Evolutionary conservation across 2,329 filamentous ascomycete genomes (phyloP).

Genomic region (Phyllosticta paracitricarpa): DNA sequence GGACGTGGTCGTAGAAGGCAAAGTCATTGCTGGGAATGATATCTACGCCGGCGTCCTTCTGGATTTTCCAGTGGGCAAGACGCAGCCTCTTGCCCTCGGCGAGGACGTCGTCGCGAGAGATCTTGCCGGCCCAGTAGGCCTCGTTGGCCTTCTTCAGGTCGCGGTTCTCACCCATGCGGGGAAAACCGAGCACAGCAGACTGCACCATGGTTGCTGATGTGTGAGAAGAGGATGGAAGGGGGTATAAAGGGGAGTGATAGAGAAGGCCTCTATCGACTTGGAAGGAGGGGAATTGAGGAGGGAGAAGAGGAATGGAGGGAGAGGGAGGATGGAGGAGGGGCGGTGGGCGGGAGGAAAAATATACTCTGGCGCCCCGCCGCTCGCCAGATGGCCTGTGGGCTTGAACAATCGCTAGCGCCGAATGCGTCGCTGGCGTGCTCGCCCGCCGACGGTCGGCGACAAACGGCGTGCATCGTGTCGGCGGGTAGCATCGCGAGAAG

Average conservation of each 20-base stretch:
- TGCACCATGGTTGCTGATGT: constrained; percentile 33
- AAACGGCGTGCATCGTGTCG: not conserved
- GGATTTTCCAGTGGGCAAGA: constrained; percentile 97
- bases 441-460: not conserved
- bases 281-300: constrained; percentile 2
- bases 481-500: not conserved
- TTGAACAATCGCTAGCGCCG: constrained; percentile 5
- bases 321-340: constrained; percentile 1
- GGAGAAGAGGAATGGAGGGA: not conserved
- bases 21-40: constrained; percentile 99
- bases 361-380: constrained; percentile 8
- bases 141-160: constrained; percentile 99
- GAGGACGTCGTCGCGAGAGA: constrained; percentile 82
- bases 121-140: constrained; percentile 93
- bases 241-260: not conserved
- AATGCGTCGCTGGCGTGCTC: constrained; percentile 11
- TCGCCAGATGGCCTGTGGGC: constrained; percentile 5
- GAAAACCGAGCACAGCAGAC: constrained; percentile 86
- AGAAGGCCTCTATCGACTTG: constrained; percentile 2
- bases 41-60: constrained; percentile 96
- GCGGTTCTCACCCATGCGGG: constrained; percentile 95
- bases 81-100: constrained; percentile 94
- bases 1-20: constrained; percentile 94
- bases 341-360: constrained; percentile 8
- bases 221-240: not conserved